These are phyloP conservation scores for Colletotrichum sp. DNA, from an alignment of 2,329 filamentous ascomycete genomes.

Conservation along the genomic window DNA sequence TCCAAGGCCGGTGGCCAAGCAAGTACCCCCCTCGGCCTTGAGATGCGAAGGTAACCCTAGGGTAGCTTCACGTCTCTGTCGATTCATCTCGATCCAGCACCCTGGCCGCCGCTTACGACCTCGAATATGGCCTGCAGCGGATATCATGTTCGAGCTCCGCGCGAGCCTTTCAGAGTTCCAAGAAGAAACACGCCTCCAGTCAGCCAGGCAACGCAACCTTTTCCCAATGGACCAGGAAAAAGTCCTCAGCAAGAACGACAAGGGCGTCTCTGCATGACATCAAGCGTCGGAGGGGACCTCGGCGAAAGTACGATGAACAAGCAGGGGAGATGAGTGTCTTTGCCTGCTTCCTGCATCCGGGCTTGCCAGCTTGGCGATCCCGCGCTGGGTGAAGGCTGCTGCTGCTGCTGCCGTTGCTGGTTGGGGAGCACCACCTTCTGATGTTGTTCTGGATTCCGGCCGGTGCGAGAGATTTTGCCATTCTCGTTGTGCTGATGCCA, in stretches of 20 bases:
- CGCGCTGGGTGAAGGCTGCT: not conserved
- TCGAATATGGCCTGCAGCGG: conserved; percentile 4
- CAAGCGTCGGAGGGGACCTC: conserved; percentile 7
- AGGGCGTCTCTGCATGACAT: conserved; percentile 14
- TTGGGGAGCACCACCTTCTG: not conserved
- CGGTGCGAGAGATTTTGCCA: conserved; percentile 12
- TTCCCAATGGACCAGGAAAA: not conserved
- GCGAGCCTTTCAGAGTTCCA: not conserved
- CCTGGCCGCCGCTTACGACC: conserved; percentile 5
- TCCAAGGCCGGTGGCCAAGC: conserved; percentile 1
- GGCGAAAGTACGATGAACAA: conserved; percentile 4
- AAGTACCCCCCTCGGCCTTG: not conserved
- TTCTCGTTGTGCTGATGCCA: conserved; percentile 15
- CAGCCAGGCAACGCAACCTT: not conserved
- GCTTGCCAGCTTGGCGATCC: conserved; percentile 20
- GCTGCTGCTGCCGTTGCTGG: not conserved
- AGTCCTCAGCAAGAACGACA: not conserved
- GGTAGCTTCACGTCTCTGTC: not conserved
- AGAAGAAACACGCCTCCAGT: not conserved
- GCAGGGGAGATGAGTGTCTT: conserved; percentile 19
- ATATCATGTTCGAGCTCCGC: conserved; percentile 8
- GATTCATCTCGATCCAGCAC: conserved; percentile 18
- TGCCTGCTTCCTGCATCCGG: conserved; percentile 19
- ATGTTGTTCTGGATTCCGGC: not conserved
- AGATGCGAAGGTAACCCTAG: conserved; percentile 10